Evolutionary conservation across 441 rosid species (phyloP).

Genomic region (Capsella rubella): DNA sequence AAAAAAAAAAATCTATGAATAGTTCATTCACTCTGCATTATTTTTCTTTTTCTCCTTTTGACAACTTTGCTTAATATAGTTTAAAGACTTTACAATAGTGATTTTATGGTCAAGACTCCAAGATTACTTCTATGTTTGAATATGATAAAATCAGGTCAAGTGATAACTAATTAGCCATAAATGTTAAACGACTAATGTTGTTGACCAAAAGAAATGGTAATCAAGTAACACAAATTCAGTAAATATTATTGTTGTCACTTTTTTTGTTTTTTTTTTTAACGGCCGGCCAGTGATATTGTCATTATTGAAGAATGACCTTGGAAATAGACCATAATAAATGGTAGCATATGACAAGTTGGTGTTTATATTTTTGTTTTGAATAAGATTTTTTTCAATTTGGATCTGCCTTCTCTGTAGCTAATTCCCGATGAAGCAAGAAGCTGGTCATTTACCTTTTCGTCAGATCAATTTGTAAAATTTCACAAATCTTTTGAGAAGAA

Average conservation of each 20-base stretch:
- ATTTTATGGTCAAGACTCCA: slow-evolving; percentile 6
- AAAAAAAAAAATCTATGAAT: too few species aligned
- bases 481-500: not conserved
- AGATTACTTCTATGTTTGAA: not conserved
- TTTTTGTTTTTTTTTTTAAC: not conserved
- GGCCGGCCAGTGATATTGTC: not conserved
- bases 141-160: not conserved
- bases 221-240: slow-evolving; percentile 6
- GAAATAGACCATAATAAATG: slow-evolving; percentile 30
- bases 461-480: not conserved
- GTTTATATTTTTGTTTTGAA: slow-evolving; percentile 12
- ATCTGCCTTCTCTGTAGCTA: not conserved
- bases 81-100: too few species aligned
- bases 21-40: not conserved
- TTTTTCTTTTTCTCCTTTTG: not conserved
- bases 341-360: not conserved
- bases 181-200: slow-evolving; percentile 20
- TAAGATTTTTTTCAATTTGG: slow-evolving; percentile 2
- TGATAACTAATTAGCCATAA: slow-evolving; percentile 7
- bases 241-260: too few species aligned
- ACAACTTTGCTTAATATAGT: not conserved
- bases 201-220: slow-evolving; percentile 33
- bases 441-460: not conserved
- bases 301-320: not conserved
- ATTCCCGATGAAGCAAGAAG: not conserved